A percentile compares a stretch with the other conserved stretches of the same genome.
These are phyloP conservation scores for Diospyros kaki DNA, from an alignment of 148 eudicot genomes.

Conservation along the genomic window DNA sequence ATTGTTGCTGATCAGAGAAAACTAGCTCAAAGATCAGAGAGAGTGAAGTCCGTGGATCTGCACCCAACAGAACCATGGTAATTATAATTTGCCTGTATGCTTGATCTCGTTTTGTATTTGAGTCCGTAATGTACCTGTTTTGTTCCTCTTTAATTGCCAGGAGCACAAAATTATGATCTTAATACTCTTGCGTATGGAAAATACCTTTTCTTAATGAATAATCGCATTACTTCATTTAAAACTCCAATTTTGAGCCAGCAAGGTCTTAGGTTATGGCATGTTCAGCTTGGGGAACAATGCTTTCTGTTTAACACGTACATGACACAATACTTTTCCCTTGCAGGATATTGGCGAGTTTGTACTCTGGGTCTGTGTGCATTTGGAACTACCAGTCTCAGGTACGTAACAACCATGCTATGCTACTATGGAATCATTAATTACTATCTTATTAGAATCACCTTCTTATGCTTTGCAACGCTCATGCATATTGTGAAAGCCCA, in stretches of 20 bases:
- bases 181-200: neutral
- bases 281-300: neutral
- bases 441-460: neutral
- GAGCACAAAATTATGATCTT: neutral
- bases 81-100: neutral
- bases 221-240: neutral
- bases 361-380: constrained; percentile 69
- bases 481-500: neutral
- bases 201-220: neutral
- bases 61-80: constrained; percentile 90
- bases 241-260: neutral
- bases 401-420: constrained; percentile 12
- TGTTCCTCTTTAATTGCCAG: neutral
- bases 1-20: constrained; percentile 46
- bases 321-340: neutral
- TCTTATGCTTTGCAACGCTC: neutral
- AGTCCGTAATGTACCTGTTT: neutral
- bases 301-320: neutral
- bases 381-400: constrained; percentile 84
- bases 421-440: neutral
- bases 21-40: constrained; percentile 68
- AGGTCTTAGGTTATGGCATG: neutral
- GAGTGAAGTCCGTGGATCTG: constrained; percentile 81
- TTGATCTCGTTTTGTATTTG: neutral
- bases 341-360: constrained; percentile 76